phyloP scores from a whole-genome alignment of 169 alveolate species.

The Eimeria nieschulzi region DNA sequence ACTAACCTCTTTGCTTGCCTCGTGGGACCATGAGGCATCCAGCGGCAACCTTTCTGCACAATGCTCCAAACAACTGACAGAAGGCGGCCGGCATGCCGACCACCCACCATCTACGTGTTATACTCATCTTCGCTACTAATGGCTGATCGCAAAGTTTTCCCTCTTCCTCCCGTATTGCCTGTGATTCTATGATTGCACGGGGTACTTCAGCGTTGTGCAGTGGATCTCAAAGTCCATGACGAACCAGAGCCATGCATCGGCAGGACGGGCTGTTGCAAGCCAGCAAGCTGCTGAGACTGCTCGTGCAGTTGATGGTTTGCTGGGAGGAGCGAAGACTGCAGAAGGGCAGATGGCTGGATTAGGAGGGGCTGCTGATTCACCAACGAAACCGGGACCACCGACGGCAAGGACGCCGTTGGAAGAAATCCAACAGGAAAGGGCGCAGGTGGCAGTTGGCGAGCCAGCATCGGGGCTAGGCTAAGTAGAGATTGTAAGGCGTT shows the following conservation, averaged over 20 bases:
- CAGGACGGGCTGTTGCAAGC: background rate
- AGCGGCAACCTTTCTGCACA: no score
- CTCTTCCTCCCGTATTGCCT: no score
- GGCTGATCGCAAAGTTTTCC: no score
- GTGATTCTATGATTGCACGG: no score
- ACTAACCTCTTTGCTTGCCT: no score
- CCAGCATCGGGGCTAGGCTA: conserved; percentile 27
- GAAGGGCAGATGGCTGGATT: conserved; percentile 42
- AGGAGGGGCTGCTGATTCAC: conserved; percentile 47
- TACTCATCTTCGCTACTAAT: no score
- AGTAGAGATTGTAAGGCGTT: conserved; percentile 30
- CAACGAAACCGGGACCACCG: conserved; percentile 43
- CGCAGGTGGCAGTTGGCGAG: background rate
- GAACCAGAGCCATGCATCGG: conserved; percentile 15
- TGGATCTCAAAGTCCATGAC: background rate
- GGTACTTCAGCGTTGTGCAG: no score
- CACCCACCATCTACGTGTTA: no score
- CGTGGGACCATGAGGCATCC: no score
- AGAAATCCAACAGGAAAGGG: conserved; percentile 1
- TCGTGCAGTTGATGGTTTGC: conserved; percentile 1
- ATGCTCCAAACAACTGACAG: no score
- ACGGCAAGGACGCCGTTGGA: conserved; percentile 8
- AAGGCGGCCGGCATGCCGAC: no score
- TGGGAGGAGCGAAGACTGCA: conserved; percentile 16
- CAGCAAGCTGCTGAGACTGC: conserved; percentile 5